Evolutionary conservation across 768 basidiomycete species (phyloP).

Genomic region (Agrocybe praecox): DNA sequence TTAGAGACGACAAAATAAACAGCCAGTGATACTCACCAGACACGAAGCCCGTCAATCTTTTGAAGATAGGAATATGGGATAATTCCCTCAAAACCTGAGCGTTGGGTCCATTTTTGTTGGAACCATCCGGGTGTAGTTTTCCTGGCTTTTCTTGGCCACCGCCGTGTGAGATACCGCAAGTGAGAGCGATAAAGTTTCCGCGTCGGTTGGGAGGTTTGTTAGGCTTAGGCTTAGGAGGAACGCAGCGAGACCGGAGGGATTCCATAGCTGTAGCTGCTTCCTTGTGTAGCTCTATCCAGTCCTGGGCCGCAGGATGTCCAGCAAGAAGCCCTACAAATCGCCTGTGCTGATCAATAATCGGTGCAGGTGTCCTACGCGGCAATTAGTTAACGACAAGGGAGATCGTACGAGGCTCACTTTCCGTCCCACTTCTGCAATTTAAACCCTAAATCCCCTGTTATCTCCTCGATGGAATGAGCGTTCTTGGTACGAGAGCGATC

Average conservation of each 20-base stretch:
- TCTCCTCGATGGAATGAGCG: background rate
- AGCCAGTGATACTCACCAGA: conserved; percentile 1
- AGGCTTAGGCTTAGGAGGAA: no score
- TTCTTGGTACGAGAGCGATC: background rate
- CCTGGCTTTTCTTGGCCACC: conserved; percentile 2
- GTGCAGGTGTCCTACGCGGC: background rate
- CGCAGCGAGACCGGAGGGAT: background rate
- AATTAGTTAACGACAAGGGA: background rate
- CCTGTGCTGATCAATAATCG: background rate
- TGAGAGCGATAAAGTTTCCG: background rate
- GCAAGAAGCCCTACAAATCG: background rate
- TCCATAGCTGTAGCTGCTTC: background rate
- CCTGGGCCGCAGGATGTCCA: background rate
- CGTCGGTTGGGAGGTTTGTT: background rate
- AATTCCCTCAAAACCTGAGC: background rate
- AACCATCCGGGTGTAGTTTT: background rate
- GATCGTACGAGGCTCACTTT: background rate
- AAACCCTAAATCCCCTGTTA: background rate
- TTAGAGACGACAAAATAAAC: no score
- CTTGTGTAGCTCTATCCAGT: background rate
- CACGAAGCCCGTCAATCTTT: conserved; percentile 4
- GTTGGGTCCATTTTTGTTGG: background rate
- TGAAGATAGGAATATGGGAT: background rate
- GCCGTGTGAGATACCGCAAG: conserved; percentile 4
- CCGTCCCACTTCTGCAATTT: conserved; percentile 6